Evolutionary conservation across 2,329 filamentous ascomycete genomes (phyloP).

Genomic region (Aspergillus eucalypticola): DNA sequence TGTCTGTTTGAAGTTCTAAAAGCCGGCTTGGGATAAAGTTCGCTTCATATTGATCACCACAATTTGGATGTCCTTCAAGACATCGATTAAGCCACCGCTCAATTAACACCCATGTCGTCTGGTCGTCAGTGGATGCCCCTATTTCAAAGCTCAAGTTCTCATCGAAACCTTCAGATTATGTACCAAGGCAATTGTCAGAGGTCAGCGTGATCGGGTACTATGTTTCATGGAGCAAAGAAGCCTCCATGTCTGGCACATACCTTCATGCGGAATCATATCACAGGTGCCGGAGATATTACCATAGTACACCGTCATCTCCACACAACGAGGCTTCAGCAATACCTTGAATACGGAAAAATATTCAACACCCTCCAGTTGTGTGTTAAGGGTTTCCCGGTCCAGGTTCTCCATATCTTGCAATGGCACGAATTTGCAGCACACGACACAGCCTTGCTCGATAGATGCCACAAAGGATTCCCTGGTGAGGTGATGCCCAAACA

Average conservation of each 20-base stretch:
- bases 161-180: background rate
- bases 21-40: background rate
- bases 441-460: background rate
- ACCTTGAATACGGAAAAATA: background rate
- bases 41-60: background rate
- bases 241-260: background rate
- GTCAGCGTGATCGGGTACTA: background rate
- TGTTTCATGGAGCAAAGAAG: background rate
- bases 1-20: background rate
- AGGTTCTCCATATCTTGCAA: background rate
- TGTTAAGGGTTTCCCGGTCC: background rate
- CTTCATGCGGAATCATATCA: background rate
- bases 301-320: background rate
- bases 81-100: background rate
- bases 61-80: background rate
- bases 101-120: background rate
- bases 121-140: background rate
- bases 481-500: background rate
- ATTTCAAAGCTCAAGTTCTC: background rate
- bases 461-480: background rate
- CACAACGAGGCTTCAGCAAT: background rate
- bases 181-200: background rate
- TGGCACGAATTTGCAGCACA: background rate
- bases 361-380: background rate
- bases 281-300: background rate